Conservation (phyloP, 2,329 filamentous ascomycete species). For the Colletotrichum orchidophilum region DNA sequence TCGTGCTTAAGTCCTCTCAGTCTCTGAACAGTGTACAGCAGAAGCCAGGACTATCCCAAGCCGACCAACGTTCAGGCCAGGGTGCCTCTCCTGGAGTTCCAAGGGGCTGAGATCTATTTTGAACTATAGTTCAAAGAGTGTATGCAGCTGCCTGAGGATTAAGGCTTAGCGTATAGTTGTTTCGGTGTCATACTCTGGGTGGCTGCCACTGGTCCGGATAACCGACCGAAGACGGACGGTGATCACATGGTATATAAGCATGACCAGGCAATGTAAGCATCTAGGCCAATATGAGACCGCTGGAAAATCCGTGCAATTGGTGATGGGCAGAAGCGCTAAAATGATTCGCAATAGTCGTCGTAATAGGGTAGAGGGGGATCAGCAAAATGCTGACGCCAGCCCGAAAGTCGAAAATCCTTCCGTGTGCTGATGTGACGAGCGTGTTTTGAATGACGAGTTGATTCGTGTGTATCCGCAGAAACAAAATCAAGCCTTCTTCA, state of each 20-base stretch:
- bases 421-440: neutral
- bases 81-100: neutral
- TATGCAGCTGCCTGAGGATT: neutral
- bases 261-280: neutral
- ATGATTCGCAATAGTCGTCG: neutral
- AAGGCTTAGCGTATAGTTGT: neutral
- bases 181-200: neutral
- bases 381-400: neutral
- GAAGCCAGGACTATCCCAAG: neutral
- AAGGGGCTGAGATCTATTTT: neutral
- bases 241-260: neutral
- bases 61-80: neutral
- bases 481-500: slow-evolving; percentile 19
- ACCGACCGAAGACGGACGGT: neutral
- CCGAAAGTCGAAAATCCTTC: neutral
- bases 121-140: neutral
- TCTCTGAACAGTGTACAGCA: neutral
- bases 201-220: neutral
- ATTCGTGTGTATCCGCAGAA: neutral
- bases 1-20: neutral
- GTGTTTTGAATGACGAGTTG: neutral
- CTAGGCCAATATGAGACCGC: neutral
- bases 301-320: neutral
- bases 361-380: neutral
- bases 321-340: neutral